phyloP scores from a whole-genome alignment of 1,139 yeast species.

The Pichia sp. region DNA sequence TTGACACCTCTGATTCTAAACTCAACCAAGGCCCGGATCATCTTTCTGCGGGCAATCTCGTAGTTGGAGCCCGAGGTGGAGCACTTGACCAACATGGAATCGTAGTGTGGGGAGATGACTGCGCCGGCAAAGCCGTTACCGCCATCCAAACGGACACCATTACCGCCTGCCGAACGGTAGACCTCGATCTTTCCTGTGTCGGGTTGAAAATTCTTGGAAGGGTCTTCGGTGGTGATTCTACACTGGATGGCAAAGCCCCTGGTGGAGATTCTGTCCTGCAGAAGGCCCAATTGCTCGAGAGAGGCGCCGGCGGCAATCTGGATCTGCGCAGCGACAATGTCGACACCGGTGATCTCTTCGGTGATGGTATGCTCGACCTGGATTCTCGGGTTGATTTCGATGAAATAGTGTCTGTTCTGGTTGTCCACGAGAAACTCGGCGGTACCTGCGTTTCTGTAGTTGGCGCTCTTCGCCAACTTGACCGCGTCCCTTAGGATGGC shows the following conservation, averaged over 20 bases:
- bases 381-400: constrained; percentile 97
- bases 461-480: constrained; percentile 78
- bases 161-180: constrained; percentile 98
- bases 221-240: constrained; percentile 98
- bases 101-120: constrained; percentile 94
- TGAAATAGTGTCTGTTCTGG: constrained; percentile 93
- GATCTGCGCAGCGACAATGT: constrained; percentile 96
- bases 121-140: constrained; percentile 99
- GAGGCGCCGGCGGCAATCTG: constrained; percentile 99
- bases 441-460: constrained; percentile 97
- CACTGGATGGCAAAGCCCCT: constrained; percentile 99
- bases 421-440: constrained; percentile 95
- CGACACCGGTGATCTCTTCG: constrained; percentile 98
- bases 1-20: constrained; percentile 98
- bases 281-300: constrained; percentile 80
- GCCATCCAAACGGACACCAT: constrained; percentile 98
- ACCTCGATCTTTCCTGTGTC: constrained; percentile 99
- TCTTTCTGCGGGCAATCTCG: constrained; percentile 95
- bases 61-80: constrained; percentile 94
- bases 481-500: constrained; percentile 94
- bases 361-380: constrained; percentile 99
- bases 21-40: constrained; percentile 94
- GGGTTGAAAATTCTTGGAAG: constrained; percentile 94
- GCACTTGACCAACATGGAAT: constrained; percentile 97
- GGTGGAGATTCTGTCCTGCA: constrained; percentile 91